Conservation (phyloP, 345 rosid genomes). For the Gossypium turneri region DNA sequence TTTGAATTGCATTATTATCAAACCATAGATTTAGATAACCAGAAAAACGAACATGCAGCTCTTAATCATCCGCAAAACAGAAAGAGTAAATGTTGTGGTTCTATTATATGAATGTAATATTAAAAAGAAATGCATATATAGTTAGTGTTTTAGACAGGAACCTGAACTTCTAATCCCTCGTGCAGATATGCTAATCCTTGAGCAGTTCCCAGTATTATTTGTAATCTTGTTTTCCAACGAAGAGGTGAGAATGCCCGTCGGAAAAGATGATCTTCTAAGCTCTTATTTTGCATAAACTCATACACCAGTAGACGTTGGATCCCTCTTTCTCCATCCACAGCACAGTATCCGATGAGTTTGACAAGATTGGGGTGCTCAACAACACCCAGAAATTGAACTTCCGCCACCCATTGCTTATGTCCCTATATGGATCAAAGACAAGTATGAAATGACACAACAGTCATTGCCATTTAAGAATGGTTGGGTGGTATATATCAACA, state of each 20-base stretch:
- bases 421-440: conserved; percentile 42
- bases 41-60: not conserved
- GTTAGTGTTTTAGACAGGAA: conserved; percentile 14
- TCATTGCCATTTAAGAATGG: not conserved
- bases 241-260: conserved; percentile 43
- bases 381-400: conserved; percentile 79
- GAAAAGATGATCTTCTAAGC: conserved; percentile 93
- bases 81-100: not conserved
- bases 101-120: not conserved
- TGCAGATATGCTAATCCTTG: conserved; percentile 83
- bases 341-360: conserved; percentile 81
- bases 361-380: conserved; percentile 81
- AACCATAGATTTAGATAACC: not conserved
- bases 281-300: conserved; percentile 70
- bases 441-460: not conserved
- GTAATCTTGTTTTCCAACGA: conserved; percentile 65
- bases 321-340: conserved; percentile 64
- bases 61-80: not conserved
- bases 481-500: too few relatives aligned
- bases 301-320: conserved; percentile 76
- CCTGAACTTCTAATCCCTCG: conserved; percentile 76
- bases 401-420: conserved; percentile 92
- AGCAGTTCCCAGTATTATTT: conserved; percentile 73
- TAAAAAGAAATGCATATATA: not conserved
- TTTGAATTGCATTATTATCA: conserved; percentile 10